These are phyloP conservation scores for Apiospora pterosperma DNA, from an alignment of 2,329 filamentous ascomycete species.

Conservation along the genomic window DNA sequence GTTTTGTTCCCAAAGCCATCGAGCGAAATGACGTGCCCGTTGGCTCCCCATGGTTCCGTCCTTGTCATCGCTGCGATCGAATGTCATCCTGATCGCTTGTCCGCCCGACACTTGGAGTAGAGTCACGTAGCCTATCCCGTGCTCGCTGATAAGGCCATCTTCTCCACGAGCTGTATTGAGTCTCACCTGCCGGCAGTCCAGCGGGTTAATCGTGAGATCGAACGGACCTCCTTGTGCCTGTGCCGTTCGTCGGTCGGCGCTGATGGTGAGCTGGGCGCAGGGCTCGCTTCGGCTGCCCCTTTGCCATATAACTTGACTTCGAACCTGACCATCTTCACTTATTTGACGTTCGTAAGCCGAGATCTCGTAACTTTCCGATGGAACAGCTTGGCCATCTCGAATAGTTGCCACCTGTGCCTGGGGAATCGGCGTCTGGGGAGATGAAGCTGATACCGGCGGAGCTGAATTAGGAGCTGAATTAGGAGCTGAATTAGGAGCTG, in stretches of 20 bases:
- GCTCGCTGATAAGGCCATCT: neutral
- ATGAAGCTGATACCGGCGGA: neutral
- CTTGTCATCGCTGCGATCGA: constrained; percentile 16
- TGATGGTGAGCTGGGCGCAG: neutral
- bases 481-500: neutral
- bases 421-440: neutral
- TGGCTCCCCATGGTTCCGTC: constrained; percentile 12
- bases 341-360: neutral
- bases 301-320: neutral
- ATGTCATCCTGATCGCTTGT: constrained; percentile 9
- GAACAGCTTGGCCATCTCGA: neutral
- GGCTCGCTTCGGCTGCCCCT: neutral
- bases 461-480: neutral
- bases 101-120: neutral
- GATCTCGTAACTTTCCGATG: neutral
- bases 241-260: neutral
- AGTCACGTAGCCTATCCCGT: neutral
- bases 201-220: neutral
- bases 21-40: constrained; percentile 18
- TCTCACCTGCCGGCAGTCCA: neutral
- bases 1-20: constrained; percentile 19
- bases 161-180: neutral
- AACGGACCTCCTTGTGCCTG: neutral
- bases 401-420: neutral
- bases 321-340: neutral